Evolutionary conservation across 2,329 filamentous ascomycete species (phyloP), one percentile per base, ranked within the genome.

Genomic region (Zarea fungicola): DNA sequence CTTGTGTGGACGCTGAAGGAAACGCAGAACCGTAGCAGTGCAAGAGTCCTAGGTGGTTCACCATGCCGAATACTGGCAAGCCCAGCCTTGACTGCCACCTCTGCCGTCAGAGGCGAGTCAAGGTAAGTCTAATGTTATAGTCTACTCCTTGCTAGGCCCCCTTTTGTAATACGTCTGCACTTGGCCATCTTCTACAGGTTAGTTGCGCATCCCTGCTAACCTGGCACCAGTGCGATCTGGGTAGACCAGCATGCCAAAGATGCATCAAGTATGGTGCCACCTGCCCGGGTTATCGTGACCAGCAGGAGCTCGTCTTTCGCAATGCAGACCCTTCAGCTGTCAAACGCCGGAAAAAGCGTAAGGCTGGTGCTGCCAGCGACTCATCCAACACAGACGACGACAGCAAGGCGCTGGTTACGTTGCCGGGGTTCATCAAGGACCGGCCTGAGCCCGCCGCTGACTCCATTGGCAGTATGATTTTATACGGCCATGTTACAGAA

Each of bases 81-180:
- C 68, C 68, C 18, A 71, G 68, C 53, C 60, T 60, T 40, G 67
- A 71, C 55, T 71, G 68, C 48, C 66, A 70, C 43, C 60, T 71
- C 32, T 71, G 68, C 52, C 66, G 68, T 28, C 55, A 59, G 34
- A 58, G 68, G 41, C 65, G 68, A 32, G 68, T 71, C 53, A 71
- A 70, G 65, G 68, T 70, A 26, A 52, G 65, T 59, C 16, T 16
- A 13, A 10, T 16, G 14, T 50, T 50, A 44, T 47, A 37, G 43
- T 41, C 37, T 48, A 25, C 35, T 8, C 36, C 25, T 19, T 11
- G 52, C 34, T 16, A 32, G 14, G 18, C 28, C 26, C 42, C 19
- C 21, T 43, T n/a, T n/a, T n/a, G n/a, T n/a, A n/a, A n/a, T n/a
- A n/a, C n/a, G n/a, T n/a, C n/a, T n/a, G n/a, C n/a, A n/a, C n/a